Evolutionary conservation across 2,329 filamentous ascomycete genomes (phyloP).

Genomic region (Zasmidium angulare): DNA sequence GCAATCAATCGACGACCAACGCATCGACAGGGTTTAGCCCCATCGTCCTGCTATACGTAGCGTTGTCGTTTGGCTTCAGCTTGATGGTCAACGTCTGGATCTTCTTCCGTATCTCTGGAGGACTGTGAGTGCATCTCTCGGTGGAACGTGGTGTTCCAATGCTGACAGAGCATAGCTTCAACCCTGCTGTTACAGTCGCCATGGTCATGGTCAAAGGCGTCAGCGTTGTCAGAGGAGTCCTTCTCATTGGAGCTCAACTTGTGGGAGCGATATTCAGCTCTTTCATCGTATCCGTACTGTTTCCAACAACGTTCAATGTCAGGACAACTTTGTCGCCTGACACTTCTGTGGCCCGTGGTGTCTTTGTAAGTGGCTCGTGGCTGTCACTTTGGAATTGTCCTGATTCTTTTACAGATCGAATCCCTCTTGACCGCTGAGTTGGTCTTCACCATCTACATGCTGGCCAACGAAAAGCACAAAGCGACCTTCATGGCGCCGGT

Average conservation of each 20-base stretch:
- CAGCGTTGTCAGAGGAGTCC: constrained; percentile 33
- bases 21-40: constrained; percentile 31
- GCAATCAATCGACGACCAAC: constrained; percentile 26
- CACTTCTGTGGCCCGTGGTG: constrained; percentile 38
- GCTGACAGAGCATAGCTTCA: constrained; percentile 28
- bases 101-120: constrained; percentile 40
- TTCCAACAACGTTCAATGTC: constrained; percentile 39
- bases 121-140: constrained; percentile 22
- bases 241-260: constrained; percentile 39
- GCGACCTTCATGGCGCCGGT: constrained; percentile 48
- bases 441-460: constrained; percentile 45
- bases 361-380: constrained; percentile 30
- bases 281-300: constrained; percentile 36
- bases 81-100: constrained; percentile 44
- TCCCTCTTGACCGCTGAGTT: constrained; percentile 42
- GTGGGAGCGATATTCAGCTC: constrained; percentile 39
- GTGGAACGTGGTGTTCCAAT: background rate
- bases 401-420: constrained; percentile 32
- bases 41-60: constrained; percentile 40
- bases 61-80: constrained; percentile 42
- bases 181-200: constrained; percentile 35
- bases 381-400: background rate
- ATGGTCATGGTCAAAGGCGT: constrained; percentile 36
- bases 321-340: constrained; percentile 35
- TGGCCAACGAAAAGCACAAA: constrained; percentile 42